Evolutionary conservation across 202 grass and related monocot genomes (phyloP).

Genomic region (Zizania palustris): DNA sequence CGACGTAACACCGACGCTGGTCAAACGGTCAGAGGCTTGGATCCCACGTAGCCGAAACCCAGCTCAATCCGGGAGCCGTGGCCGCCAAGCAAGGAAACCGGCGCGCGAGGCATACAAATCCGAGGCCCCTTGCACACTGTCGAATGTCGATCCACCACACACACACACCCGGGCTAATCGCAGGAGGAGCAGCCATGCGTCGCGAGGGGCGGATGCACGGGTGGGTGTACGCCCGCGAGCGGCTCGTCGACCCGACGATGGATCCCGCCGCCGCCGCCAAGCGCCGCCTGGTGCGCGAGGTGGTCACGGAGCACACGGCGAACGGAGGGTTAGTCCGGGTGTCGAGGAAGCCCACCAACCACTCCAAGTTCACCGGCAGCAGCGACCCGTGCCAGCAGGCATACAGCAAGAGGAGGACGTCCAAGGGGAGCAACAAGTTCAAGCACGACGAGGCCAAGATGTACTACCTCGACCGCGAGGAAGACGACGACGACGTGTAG

Average conservation of each 20-base stretch:
- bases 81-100: neutral
- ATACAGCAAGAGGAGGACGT: neutral
- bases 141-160: neutral
- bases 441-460: neutral
- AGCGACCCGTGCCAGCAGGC: neutral
- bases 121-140: neutral
- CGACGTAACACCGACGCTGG: too few relatives aligned
- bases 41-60: neutral
- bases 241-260: neutral
- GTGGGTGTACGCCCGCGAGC: constrained; percentile 1
- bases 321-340: neutral
- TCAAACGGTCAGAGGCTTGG: neutral
- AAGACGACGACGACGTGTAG: neutral
- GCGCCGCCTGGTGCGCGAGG: neutral
- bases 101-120: neutral
- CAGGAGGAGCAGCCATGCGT: neutral
- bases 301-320: neutral
- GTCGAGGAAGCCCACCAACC: constrained; percentile 17
- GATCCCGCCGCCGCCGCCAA: neutral
- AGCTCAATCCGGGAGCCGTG: neutral
- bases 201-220: constrained; percentile 19
- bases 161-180: neutral
- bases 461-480: neutral
- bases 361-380: neutral
- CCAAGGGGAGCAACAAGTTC: constrained; percentile 8